Conservation (phyloP, 164 flowering plant species). For the Aristolochia californica region DNA sequence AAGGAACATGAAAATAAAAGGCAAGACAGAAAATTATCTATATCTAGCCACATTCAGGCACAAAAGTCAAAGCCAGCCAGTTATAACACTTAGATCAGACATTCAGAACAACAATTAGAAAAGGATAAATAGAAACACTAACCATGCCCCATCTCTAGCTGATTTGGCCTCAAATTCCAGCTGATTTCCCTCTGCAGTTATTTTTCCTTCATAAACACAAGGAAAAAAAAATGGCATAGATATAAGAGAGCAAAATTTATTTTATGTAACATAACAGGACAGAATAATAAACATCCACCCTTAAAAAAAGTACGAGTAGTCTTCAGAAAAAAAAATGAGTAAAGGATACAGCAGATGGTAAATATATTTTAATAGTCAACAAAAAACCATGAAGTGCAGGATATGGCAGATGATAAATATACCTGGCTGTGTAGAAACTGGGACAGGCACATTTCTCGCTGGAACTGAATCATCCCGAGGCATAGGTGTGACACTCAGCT, state of each 20-base stretch:
- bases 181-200: slow-evolving; percentile 11
- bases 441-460: slow-evolving; percentile 27
- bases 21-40: too few relatives aligned
- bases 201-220: slow-evolving; percentile 21
- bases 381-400: neutral
- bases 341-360: neutral
- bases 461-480: slow-evolving; percentile 44
- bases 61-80: too few relatives aligned
- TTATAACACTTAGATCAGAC: too few relatives aligned
- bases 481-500: slow-evolving; percentile 40
- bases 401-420: neutral
- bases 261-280: neutral
- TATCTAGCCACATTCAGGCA: too few relatives aligned
- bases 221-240: slow-evolving; percentile 1
- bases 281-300: neutral
- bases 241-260: neutral
- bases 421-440: slow-evolving; percentile 40
- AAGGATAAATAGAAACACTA: slow-evolving; percentile 9
- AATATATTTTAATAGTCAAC: neutral
- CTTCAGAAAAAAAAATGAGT: too few relatives aligned
- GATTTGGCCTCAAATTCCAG: slow-evolving; percentile 90
- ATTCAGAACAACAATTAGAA: too few relatives aligned
- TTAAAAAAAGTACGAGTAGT: too few relatives aligned
- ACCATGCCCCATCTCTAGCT: slow-evolving; percentile 94
- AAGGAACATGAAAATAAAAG: too few relatives aligned